Evolutionary conservation across 1,284 basidiomycete species (phyloP).

Genomic region (Apiotrichum gamsii): DNA sequence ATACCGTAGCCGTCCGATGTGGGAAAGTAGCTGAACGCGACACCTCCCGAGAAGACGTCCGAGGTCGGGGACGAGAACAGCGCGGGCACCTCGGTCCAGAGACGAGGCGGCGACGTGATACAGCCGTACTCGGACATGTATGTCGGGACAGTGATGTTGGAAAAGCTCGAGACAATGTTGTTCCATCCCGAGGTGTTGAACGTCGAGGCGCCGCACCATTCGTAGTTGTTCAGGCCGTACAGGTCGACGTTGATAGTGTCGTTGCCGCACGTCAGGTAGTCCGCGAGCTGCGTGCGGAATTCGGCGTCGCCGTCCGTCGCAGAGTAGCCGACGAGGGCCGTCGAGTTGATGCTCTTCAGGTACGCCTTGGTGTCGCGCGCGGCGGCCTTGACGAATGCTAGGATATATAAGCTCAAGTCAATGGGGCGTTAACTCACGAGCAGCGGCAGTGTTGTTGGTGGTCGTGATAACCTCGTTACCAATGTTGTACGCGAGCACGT

Average conservation of each 20-base stretch:
- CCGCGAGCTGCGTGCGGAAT: slow-evolving; percentile 66
- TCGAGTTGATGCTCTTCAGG: slow-evolving; percentile 62
- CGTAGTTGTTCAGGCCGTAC: slow-evolving; percentile 55
- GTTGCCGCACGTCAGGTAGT: slow-evolving; percentile 75
- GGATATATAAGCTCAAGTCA: too few species aligned
- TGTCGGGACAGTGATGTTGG: slow-evolving; percentile 64
- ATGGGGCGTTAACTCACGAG: slow-evolving; percentile 42
- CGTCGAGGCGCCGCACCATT: slow-evolving; percentile 71
- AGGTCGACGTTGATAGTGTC: slow-evolving; percentile 68
- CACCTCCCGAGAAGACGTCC: slow-evolving; percentile 74
- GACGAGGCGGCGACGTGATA: slow-evolving; percentile 58
- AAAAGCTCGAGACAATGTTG: slow-evolving; percentile 45
- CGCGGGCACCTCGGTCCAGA: slow-evolving; percentile 74
- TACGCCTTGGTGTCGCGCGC: slow-evolving; percentile 82
- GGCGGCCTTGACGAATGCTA: slow-evolving; percentile 79
- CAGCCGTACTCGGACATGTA: slow-evolving; percentile 91
- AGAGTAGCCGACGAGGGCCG: slow-evolving; percentile 73
- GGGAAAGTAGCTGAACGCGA: slow-evolving; percentile 74
- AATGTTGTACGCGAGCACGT: slow-evolving; percentile 72
- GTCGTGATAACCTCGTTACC: slow-evolving; percentile 79
- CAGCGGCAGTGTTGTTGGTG: slow-evolving; percentile 57
- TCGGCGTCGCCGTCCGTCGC: slow-evolving; percentile 67
- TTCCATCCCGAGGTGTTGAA: slow-evolving; percentile 54
- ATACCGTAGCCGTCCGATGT: slow-evolving; percentile 75
- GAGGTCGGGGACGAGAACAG: slow-evolving; percentile 68